A percentile compares a stretch with the other conserved stretches of the same genome.
These are phyloP conservation scores for Tremellales sp. DNA, from an alignment of 1,284 basidiomycete genomes.

Conservation along the genomic window DNA sequence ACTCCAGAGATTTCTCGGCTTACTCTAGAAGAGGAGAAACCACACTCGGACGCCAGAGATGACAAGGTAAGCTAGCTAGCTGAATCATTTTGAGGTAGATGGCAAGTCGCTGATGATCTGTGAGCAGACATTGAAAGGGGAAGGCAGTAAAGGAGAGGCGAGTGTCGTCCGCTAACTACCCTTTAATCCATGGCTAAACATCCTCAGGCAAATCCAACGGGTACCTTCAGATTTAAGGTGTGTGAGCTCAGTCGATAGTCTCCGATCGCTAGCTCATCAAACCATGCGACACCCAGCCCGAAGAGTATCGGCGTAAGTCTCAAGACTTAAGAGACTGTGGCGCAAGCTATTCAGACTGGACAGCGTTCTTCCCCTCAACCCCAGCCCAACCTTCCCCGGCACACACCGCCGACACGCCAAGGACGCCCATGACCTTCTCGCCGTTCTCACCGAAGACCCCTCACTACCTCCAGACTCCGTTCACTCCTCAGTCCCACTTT, in stretches of 20 bases:
- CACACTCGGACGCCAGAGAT: no score
- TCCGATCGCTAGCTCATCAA: not conserved
- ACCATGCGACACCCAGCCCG: not conserved
- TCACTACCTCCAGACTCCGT: constrained; percentile 3
- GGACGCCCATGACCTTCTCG: constrained; percentile 2
- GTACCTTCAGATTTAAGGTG: no score
- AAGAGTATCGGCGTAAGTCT: not conserved
- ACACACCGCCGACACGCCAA: not conserved
- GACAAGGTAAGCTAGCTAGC: no score
- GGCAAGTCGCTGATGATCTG: no score
- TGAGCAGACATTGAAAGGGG: no score
- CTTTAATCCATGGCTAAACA: no score
- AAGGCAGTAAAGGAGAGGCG: no score
- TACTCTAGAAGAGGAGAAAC: no score
- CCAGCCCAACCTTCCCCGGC: constrained; percentile 9
- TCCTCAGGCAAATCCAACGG: no score
- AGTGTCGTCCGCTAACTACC: no score
- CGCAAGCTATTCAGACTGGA: not conserved
- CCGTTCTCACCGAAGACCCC: constrained; percentile 13
- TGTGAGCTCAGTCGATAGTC: not conserved
- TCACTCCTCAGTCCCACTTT: constrained; percentile 11
- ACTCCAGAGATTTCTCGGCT: no score
- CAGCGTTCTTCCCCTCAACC: not conserved
- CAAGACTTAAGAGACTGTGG: constrained; percentile 8
- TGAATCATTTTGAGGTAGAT: no score